phyloP scores from a whole-genome alignment of 139 green algal species.

The Edaphochlamys debaryana region DNA sequence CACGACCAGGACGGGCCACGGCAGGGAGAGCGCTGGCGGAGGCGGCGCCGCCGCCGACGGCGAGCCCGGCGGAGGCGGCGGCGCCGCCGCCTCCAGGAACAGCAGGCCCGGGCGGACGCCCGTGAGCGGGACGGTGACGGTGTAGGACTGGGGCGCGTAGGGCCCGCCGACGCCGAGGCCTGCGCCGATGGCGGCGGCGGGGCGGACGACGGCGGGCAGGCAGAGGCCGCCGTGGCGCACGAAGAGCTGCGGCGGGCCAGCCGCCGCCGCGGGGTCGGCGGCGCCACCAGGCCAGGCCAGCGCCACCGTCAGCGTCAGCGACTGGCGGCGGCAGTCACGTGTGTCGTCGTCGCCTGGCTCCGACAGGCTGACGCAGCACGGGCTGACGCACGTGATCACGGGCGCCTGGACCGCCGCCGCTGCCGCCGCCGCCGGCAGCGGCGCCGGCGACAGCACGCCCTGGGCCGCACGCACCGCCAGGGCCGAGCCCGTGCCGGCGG shows the following conservation, averaged over 20 bases:
- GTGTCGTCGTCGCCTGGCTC: not conserved
- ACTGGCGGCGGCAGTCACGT: not conserved
- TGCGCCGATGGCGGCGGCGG: not conserved
- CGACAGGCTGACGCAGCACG: constrained; percentile 12
- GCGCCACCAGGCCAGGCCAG: not conserved
- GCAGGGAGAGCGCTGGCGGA: not conserved
- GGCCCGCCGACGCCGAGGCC: not conserved
- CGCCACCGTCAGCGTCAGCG: constrained; percentile 1
- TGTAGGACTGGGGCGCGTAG: not conserved
- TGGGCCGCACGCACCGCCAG: not conserved
- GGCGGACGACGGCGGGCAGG: not conserved
- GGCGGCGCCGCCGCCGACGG: not conserved
- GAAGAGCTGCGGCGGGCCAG: not conserved
- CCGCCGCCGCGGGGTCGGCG: not conserved
- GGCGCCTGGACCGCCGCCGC: not conserved
- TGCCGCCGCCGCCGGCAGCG: not conserved
- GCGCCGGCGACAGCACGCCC: not conserved
- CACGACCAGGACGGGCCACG: constrained; percentile 31
- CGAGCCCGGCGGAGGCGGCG: not conserved
- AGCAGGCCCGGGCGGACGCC: constrained; percentile 4
- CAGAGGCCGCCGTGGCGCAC: constrained; percentile 26
- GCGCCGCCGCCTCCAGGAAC: constrained; percentile 10
- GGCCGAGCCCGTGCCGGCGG: not conserved
- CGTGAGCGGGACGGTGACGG: not conserved
- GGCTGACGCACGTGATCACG: constrained; percentile 10